Percentiles rank a stretch among this genome's conserved stretches.
phyloP scores from a whole-genome alignment of 129 eudicot species.

The Logfia minima region DNA sequence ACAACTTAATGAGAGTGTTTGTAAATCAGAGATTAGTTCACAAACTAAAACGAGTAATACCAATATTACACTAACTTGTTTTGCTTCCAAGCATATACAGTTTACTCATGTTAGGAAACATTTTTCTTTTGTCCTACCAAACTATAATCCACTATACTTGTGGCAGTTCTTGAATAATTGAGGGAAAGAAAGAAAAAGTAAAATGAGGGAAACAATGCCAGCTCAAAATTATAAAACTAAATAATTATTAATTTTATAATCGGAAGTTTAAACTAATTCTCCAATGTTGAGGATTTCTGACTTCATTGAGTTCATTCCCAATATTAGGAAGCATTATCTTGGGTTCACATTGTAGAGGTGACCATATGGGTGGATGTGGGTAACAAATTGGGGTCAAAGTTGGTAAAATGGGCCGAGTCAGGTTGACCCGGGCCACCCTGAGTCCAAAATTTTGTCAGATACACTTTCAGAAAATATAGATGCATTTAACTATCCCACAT shows the following conservation, averaged over 20 bases:
- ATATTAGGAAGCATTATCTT: neutral
- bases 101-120: neutral
- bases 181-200: neutral
- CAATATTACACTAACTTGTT: neutral
- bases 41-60: neutral
- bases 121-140: neutral
- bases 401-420: neutral
- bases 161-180: neutral
- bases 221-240: neutral
- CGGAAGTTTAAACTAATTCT: neutral
- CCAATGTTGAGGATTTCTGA: neutral
- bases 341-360: neutral
- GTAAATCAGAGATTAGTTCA: neutral
- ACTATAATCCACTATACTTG: neutral
- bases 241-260: neutral
- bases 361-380: neutral
- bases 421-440: neutral
- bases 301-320: constrained; percentile 9
- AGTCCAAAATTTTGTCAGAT: neutral
- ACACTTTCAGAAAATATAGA: no score
- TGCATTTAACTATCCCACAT: no score
- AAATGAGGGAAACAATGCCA: neutral
- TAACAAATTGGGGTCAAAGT: neutral
- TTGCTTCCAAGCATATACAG: constrained; percentile 10
- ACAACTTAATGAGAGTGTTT: neutral